Base-by-base conservation (phyloP, 1,284 basidiomycete genomes). In the Takashimella koratensis region DNA sequence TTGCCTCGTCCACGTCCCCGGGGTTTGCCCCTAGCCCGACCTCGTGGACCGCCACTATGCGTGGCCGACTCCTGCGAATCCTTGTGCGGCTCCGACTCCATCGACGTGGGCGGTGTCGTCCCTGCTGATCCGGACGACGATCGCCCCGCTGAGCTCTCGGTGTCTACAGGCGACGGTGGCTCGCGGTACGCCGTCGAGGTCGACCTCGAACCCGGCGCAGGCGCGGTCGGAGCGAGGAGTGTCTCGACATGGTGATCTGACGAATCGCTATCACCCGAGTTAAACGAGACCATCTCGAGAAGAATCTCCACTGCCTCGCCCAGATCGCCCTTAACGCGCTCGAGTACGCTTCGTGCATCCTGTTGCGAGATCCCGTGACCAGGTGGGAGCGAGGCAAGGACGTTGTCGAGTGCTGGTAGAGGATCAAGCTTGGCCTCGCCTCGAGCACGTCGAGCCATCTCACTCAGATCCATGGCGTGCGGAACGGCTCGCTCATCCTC, bases 291-390 rank as follows among this genome's bases (percentile, higher is more conserved):
- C 25, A 70, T 65, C 47, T 73, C 68, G 16, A 71, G 54, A 2
- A 73, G 54, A 42, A 70, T 66, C 56, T 71, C 69, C 41, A 70
- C 64, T 2, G 71, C 68, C 23, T 63, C 67, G 23, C 64, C 64
- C 3, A 69, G 47, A 47, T 71, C 59, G 12, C 69, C 69, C 48
- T 68, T 67, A 21, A 64, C 59, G 19, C 69, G 58, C 6, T 61
- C 63, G 4, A 71, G 52, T 0, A 69, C 57, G 13, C 55, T 61
- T 13, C 52, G 45, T 4, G 62, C 65, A 19, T 62, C 44, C 12
- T 58, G 49, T 1, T 50, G 19, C 8, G 58, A 30, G 27, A 71
- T 45, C 4, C 58, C 60, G 45, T 73, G 68, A 13, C 62, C 60
- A 2, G 62, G 43, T 1, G 71, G 71, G 4, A 73, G 53, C 3